phyloP scores from a whole-genome alignment of 305 asterid genomes.

The Solanum hybrid region DNA sequence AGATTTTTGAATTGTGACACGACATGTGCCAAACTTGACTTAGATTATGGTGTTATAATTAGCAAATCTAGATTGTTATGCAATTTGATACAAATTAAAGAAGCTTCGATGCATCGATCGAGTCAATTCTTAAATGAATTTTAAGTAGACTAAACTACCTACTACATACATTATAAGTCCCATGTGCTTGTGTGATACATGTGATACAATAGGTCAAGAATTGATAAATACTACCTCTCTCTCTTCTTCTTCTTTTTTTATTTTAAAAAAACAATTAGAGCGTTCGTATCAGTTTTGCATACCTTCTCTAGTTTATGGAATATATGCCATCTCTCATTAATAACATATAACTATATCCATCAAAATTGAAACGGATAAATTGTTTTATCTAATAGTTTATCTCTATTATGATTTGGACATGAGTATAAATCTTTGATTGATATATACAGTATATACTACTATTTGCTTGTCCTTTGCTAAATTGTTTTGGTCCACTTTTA shows the following conservation, averaged over 20 bases:
- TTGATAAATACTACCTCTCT: neutral
- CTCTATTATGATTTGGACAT: neutral
- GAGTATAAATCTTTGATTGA: neutral
- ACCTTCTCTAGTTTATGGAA: neutral
- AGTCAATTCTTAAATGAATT: neutral
- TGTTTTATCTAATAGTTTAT: accelerated
- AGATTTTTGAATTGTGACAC: neutral
- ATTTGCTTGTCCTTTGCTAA: neutral
- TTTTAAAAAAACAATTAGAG: neutral
- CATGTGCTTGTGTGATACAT: neutral
- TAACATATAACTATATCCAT: neutral
- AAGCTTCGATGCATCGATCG: neutral
- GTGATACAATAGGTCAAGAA: neutral
- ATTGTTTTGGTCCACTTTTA: neutral
- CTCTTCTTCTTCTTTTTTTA: neutral
- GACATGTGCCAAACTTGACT: neutral
- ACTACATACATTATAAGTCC: neutral
- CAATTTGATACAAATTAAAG: neutral
- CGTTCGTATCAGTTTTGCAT: neutral
- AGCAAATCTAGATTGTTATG: neutral
- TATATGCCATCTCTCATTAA: neutral
- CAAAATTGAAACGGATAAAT: neutral
- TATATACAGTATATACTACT: neutral
- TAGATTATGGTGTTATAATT: neutral
- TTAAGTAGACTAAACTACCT: neutral